Conservation (phyloP, 805 yeast genomes). For the Metschnikowia koreensis region DNA sequence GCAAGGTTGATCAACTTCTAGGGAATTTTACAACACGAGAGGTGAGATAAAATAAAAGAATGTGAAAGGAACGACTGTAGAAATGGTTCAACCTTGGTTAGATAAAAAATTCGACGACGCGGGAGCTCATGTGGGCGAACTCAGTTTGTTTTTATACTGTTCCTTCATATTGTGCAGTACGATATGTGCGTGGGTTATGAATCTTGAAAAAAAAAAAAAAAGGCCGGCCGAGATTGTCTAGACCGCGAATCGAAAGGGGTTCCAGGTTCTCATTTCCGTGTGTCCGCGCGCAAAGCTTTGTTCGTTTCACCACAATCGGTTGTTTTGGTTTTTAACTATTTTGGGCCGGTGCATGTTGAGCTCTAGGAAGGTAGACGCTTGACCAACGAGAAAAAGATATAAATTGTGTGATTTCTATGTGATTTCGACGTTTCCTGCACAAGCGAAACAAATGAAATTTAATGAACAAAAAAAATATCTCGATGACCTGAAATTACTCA, state of each 20-base stretch:
- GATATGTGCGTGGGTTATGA: slow-evolving; percentile 6
- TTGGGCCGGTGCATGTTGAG: not conserved
- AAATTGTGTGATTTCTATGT: too few relatives aligned
- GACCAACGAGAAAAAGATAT: not conserved
- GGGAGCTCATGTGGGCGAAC: not conserved
- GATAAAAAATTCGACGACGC: slow-evolving; percentile 8
- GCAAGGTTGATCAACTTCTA: slow-evolving; percentile 23
- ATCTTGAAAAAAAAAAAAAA: not conserved
- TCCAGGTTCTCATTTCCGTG: not conserved
- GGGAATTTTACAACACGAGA: slow-evolving; percentile 14
- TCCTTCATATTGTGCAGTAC: not conserved
- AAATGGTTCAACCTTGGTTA: slow-evolving; percentile 21
- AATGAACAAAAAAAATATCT: too few relatives aligned
- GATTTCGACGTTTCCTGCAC: too few relatives aligned
- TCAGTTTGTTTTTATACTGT: slow-evolving; percentile 3
- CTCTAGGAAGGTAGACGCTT: not conserved
- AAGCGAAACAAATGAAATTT: too few relatives aligned
- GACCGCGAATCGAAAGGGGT: slow-evolving; percentile 10
- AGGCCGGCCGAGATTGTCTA: slow-evolving; percentile 2
- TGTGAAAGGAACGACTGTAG: slow-evolving; percentile 39
- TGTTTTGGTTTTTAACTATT: not conserved
- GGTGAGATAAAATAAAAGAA: slow-evolving; percentile 8
- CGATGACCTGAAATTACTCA: not conserved
- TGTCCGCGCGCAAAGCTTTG: not conserved
- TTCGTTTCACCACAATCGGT: not conserved